Conservation (phyloP, 2,329 filamentous ascomycete species). For the Zymoseptoria passerinii region DNA sequence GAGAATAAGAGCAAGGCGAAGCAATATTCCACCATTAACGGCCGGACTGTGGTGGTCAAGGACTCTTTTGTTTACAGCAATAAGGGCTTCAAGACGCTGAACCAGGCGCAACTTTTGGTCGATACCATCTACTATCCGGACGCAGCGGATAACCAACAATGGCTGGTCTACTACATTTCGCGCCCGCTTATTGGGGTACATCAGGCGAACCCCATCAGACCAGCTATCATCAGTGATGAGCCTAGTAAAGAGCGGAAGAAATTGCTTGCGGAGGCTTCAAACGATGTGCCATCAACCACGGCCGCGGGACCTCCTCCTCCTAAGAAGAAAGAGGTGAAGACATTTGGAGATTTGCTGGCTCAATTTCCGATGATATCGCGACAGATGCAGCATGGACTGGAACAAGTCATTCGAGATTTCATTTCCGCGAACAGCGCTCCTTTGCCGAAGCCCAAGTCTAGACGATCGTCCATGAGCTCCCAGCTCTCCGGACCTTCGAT, state of each 20-base stretch:
- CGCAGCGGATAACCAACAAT: constrained; percentile 80
- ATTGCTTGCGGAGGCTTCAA: constrained; percentile 24
- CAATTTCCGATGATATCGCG: constrained; percentile 92
- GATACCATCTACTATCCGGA: constrained; percentile 87
- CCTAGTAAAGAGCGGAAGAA: constrained; percentile 27
- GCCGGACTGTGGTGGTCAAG: constrained; percentile 86
- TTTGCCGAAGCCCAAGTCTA: constrained; percentile 45
- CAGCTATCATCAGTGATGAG: constrained; percentile 46
- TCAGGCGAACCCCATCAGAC: constrained; percentile 64
- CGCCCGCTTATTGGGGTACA: constrained; percentile 75
- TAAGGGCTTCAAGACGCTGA: constrained; percentile 93
- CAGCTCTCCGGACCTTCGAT: constrained; percentile 28
- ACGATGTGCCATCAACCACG: constrained; percentile 9
- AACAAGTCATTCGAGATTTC: constrained; percentile 85
- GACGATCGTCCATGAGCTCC: constrained; percentile 30
- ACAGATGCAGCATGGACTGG: constrained; percentile 89
- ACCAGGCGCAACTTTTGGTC: constrained; percentile 76
- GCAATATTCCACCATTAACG: constrained; percentile 87
- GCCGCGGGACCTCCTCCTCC: constrained; percentile 38
- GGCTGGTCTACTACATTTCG: constrained; percentile 95
- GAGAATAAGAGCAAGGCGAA: constrained; percentile 89
- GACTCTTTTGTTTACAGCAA: constrained; percentile 90
- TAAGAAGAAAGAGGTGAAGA: constrained; percentile 82
- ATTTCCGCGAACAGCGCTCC: constrained; percentile 76
- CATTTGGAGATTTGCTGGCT: constrained; percentile 80